Base-by-base conservation (phyloP, 306 rosid species). In the Cicer cuneatum region DNA sequence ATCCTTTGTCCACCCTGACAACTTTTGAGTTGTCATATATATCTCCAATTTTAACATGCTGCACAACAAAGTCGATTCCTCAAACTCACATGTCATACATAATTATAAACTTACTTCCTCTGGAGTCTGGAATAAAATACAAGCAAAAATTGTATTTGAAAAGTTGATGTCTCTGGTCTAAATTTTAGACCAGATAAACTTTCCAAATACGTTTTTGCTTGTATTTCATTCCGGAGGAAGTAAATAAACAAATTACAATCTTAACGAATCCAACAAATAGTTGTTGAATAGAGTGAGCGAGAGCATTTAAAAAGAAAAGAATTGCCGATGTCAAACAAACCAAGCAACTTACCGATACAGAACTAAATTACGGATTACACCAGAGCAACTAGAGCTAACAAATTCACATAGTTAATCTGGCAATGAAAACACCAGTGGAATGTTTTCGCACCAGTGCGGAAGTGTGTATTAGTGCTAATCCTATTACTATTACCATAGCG, bases 21-120 rank as follows among this genome's bases (percentile, higher is more conserved):
- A 92, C 99, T 86, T 82, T 94, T 69, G 96, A 82, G 64, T 83
- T 72, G 4, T 90, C 93, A 71, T 87, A 94, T 75, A 90, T 87
- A 67, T 94, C 96, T 69, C 99, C 99, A 81, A 86, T 80, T 79
- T 85, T 86, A 72, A 92, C 95, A 80, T 79, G 80, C 97, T 93
- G 88, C 83, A 72, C 38, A 69, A 37, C 69, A 81, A 74, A 57
- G 45, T 5, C 11, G 74, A 38, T 53, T 57, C 57, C 72, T 78
- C 29, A 75, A 56, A 79, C 52, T 52, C 69, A 66, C 54, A 75
- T 18, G 48, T 43, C 18, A 78, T 54, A 13, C 58, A 45, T 35
- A 16, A n/a, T 49, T 47, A 77, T 41, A 52, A 66, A 60, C 60
- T 60, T 18, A 24, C 33, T 24, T 24, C 33, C 33, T 24, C 33